Conservation (phyloP, 768 basidiomycete genomes). For the Pleurotus cornucopiae region DNA sequence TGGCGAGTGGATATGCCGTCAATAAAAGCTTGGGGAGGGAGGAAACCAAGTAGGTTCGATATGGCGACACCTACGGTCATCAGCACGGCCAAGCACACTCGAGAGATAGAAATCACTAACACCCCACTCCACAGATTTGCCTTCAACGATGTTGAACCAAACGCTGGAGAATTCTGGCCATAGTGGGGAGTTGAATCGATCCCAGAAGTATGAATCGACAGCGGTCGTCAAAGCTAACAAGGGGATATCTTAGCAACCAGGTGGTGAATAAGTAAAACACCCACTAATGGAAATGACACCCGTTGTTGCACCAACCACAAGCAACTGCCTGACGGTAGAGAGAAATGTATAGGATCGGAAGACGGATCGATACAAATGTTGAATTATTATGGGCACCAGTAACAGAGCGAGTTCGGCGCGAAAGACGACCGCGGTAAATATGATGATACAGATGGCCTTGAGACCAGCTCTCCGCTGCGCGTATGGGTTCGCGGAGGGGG, state of each 20-base stretch:
- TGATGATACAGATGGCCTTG: conserved; percentile 54
- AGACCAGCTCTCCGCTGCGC: conserved; percentile 23
- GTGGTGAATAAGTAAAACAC: conserved; percentile 7
- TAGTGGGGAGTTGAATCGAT: conserved; percentile 39
- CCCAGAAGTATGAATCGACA: conserved; percentile 89
- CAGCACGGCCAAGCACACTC: not conserved
- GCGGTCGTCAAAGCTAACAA: conserved; percentile 50
- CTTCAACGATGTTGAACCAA: conserved; percentile 83
- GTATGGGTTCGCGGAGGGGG: conserved; percentile 35
- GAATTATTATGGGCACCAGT: conserved; percentile 56
- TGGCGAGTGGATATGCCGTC: conserved; percentile 54
- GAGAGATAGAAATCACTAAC: conserved; percentile 39
- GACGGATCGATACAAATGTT: conserved; percentile 41
- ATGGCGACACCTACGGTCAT: conserved; percentile 59
- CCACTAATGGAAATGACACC: conserved; percentile 51
- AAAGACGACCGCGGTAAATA: conserved; percentile 64
- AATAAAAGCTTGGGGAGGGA: conserved; percentile 79
- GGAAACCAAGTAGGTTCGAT: conserved; percentile 57
- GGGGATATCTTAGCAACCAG: not conserved
- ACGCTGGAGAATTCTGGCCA: conserved; percentile 86
- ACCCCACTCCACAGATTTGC: conserved; percentile 91
- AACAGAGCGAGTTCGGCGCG: conserved; percentile 77
- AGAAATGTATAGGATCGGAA: conserved; percentile 35
- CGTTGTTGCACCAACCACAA: conserved; percentile 47
- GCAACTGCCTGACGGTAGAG: not conserved